Evolutionary conservation across 2,329 filamentous ascomycete genomes (phyloP).

Genomic region (Fusarium brevicatenulatum): DNA sequence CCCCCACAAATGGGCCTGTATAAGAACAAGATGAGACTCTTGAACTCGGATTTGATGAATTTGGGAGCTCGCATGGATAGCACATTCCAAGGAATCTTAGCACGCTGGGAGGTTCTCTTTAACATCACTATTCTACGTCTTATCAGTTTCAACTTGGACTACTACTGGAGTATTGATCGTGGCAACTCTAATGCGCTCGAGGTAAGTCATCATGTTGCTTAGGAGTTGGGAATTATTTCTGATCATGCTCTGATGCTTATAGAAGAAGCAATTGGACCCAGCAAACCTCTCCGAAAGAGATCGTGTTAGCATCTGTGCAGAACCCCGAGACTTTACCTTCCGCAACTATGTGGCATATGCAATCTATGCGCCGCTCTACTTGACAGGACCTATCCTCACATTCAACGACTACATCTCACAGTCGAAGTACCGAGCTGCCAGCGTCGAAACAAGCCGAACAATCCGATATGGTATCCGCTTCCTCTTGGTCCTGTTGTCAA

Average conservation of each 20-base stretch:
- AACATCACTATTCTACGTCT: slow-evolving; percentile 93
- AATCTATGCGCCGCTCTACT: slow-evolving; percentile 91
- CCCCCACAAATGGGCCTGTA: slow-evolving; percentile 49
- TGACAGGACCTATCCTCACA: slow-evolving; percentile 91
- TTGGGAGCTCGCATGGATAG: slow-evolving; percentile 81
- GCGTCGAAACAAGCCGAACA: slow-evolving; percentile 76
- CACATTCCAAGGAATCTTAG: slow-evolving; percentile 79
- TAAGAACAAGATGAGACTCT: slow-evolving; percentile 18
- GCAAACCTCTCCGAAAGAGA: slow-evolving; percentile 88
- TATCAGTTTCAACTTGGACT: slow-evolving; percentile 97
- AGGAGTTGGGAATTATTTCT: slow-evolving; percentile 5
- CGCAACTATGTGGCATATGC: slow-evolving; percentile 90
- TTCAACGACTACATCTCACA: slow-evolving; percentile 99
- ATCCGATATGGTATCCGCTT: slow-evolving; percentile 87
- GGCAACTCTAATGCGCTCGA: slow-evolving; percentile 75
- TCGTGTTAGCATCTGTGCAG: slow-evolving; percentile 80
- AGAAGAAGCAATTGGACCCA: slow-evolving; percentile 98
- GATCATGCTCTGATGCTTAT: slow-evolving; percentile 69
- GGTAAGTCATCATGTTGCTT: slow-evolving; percentile 66
- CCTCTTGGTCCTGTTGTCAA: slow-evolving; percentile 79
- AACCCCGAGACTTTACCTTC: slow-evolving; percentile 76
- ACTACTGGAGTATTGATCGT: slow-evolving; percentile 87
- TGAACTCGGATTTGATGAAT: slow-evolving; percentile 59
- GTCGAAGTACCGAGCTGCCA: slow-evolving; percentile 76
- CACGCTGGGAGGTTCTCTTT: slow-evolving; percentile 96